Conservation (phyloP, 2,329 filamentous ascomycete species). For the Sphaerostilbella broomeana region DNA sequence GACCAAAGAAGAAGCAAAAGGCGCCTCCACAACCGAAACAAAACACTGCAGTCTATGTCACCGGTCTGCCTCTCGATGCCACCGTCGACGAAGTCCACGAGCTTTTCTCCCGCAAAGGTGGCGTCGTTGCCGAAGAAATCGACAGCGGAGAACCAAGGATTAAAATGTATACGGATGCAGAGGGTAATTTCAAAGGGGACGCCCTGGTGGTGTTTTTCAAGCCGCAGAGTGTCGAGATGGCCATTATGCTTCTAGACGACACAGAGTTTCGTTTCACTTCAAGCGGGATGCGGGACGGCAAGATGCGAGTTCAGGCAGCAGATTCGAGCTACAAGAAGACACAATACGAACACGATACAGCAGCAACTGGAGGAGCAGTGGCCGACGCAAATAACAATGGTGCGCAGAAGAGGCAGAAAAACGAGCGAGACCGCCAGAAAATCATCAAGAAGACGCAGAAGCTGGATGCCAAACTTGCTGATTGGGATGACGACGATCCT, state of each 20-base stretch:
- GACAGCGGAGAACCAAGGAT: conserved; percentile 82
- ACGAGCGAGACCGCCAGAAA: conserved; percentile 71
- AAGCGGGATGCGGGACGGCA: conserved; percentile 48
- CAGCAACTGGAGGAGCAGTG: conserved; percentile 16
- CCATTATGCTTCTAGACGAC: conserved; percentile 74
- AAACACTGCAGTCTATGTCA: conserved; percentile 91
- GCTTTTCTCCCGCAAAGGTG: conserved; percentile 75
- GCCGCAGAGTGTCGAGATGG: conserved; percentile 82
- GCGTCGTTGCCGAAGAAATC: conserved; percentile 90
- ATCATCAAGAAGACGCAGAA: conserved; percentile 89
- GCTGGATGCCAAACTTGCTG: conserved; percentile 81
- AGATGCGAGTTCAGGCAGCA: conserved; percentile 75
- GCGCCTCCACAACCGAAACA: conserved; percentile 48
- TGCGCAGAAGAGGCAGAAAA: conserved; percentile 40
- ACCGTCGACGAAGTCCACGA: conserved; percentile 74
- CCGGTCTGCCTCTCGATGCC: conserved; percentile 73
- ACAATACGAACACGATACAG: conserved; percentile 50
- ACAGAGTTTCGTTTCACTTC: conserved; percentile 66
- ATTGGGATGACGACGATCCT: conserved; percentile 90
- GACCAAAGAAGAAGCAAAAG: conserved; percentile 41
- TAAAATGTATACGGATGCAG: conserved; percentile 81
- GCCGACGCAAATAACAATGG: conserved; percentile 13
- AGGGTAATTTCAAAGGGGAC: conserved; percentile 87
- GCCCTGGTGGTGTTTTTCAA: conserved; percentile 92
- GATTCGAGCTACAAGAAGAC: conserved; percentile 90